A percentile compares a stretch with the other conserved stretches of the same genome.
These are phyloP conservation scores for Microthlaspi erraticum DNA, from an alignment of 345 rosid species.

Conservation along the genomic window DNA sequence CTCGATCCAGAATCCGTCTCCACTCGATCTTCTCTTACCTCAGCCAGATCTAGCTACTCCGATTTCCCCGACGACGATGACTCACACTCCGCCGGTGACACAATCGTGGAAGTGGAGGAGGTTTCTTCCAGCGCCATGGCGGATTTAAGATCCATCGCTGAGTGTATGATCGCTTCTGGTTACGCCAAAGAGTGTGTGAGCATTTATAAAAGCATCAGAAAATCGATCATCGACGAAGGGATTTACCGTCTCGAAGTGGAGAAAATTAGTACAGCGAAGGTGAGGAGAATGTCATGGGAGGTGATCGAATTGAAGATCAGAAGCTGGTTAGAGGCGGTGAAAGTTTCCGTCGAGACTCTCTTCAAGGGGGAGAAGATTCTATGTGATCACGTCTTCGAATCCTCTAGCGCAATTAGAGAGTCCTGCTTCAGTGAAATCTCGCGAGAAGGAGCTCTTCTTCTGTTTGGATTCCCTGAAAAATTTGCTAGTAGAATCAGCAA, in stretches of 20 bases:
- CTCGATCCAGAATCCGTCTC: slow-evolving; percentile 81
- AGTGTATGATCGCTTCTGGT: slow-evolving; percentile 84
- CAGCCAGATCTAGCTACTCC: slow-evolving; percentile 59
- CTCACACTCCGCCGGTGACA: slow-evolving; percentile 41
- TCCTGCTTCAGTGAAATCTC: slow-evolving; percentile 70
- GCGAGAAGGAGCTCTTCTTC: slow-evolving; percentile 63
- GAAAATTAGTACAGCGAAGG: slow-evolving; percentile 46
- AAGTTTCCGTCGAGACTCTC: slow-evolving; percentile 59
- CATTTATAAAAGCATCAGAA: slow-evolving; percentile 62
- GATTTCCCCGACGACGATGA: slow-evolving; percentile 41
- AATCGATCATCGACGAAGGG: slow-evolving; percentile 81
- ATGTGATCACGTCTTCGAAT: slow-evolving; percentile 72
- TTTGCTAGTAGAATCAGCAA: slow-evolving; percentile 50
- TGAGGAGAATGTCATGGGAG: slow-evolving; percentile 69
- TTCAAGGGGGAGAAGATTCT: slow-evolving; percentile 73
- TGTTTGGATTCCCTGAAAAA: slow-evolving; percentile 63
- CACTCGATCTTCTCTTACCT: slow-evolving; percentile 60
- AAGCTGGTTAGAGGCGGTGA: slow-evolving; percentile 69
- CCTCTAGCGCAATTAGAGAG: slow-evolving; percentile 58
- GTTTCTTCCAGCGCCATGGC: slow-evolving; percentile 57
- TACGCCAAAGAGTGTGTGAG: slow-evolving; percentile 72
- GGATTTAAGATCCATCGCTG: slow-evolving; percentile 75
- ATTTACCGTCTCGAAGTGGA: slow-evolving; percentile 71
- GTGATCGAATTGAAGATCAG: slow-evolving; percentile 58
- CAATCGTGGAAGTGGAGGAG: slow-evolving; percentile 58